phyloP scores from a whole-genome alignment of 2,329 filamentous ascomycete species.

The Myriosclerotinia duriaeana region DNA sequence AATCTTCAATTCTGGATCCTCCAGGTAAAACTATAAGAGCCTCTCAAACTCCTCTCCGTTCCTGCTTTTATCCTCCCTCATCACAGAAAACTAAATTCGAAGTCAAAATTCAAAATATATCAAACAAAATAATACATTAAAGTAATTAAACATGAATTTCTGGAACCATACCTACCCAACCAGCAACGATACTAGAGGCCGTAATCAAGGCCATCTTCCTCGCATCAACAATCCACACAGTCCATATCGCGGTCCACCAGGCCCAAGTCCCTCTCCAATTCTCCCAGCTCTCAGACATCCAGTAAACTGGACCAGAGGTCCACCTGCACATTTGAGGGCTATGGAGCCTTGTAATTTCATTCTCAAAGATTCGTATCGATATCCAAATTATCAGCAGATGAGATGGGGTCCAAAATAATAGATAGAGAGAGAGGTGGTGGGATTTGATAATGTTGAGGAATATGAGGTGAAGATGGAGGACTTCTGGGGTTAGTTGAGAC shows the following conservation, averaged over 20 bases:
- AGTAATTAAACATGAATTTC: background rate
- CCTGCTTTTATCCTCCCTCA: background rate
- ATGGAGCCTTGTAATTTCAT: background rate
- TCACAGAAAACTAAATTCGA: background rate
- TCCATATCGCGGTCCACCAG: background rate
- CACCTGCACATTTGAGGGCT: background rate
- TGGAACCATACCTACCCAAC: background rate
- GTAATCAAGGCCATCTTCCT: background rate
- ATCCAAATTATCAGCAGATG: background rate
- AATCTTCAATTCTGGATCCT: rapidly evolving
- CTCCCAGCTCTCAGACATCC: background rate
- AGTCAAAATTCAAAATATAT: background rate
- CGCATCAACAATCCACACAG: background rate
- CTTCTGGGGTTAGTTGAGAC: background rate
- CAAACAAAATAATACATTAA: background rate
- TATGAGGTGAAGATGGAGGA: background rate
- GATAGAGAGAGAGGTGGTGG: background rate
- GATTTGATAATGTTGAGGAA: background rate
- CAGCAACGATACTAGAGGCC: background rate
- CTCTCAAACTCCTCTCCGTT: background rate
- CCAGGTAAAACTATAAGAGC: background rate
- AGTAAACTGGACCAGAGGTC: background rate
- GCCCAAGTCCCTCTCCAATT: background rate
- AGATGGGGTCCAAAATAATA: background rate
- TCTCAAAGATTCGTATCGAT: background rate